phyloP scores from a whole-genome alignment of 441 rosid genomes.

The Cnidoscolus chayamansa region DNA sequence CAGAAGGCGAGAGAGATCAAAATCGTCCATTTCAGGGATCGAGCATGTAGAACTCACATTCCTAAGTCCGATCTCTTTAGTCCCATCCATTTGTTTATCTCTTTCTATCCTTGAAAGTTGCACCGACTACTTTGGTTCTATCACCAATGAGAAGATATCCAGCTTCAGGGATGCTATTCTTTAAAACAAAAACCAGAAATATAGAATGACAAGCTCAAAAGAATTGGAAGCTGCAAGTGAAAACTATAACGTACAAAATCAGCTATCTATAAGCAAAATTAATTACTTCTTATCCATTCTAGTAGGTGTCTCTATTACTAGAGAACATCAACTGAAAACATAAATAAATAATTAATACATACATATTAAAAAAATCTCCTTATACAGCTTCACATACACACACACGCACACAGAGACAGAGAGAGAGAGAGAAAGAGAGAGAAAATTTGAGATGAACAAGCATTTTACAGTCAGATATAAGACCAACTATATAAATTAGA shows the following conservation, averaged over 20 bases:
- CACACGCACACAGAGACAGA: too few relatives aligned
- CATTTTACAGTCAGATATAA: neutral
- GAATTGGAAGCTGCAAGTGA: neutral
- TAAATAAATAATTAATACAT: neutral
- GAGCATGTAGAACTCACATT: conserved; percentile 67
- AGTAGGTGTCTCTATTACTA: neutral
- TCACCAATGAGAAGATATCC: conserved; percentile 11
- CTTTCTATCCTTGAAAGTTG: conserved; percentile 13
- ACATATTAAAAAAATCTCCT: neutral
- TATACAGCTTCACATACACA: neutral
- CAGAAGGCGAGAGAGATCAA: conserved; percentile 62
- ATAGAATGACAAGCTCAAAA: neutral
- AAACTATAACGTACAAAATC: neutral
- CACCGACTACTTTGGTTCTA: conserved; percentile 16
- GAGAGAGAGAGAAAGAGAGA: neutral
- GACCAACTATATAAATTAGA: too few relatives aligned
- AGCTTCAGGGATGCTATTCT: neutral
- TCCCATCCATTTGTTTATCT: conserved; percentile 45
- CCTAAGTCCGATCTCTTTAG: conserved; percentile 45
- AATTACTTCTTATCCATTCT: conserved; percentile 1
- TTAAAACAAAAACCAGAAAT: neutral
- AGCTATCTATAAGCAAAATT: neutral
- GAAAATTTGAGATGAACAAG: neutral
- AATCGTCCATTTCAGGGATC: conserved; percentile 66
- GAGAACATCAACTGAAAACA: neutral